These are phyloP conservation scores for Houttuynia cordata DNA, from an alignment of 164 flowering plant species.

Conservation along the genomic window DNA sequence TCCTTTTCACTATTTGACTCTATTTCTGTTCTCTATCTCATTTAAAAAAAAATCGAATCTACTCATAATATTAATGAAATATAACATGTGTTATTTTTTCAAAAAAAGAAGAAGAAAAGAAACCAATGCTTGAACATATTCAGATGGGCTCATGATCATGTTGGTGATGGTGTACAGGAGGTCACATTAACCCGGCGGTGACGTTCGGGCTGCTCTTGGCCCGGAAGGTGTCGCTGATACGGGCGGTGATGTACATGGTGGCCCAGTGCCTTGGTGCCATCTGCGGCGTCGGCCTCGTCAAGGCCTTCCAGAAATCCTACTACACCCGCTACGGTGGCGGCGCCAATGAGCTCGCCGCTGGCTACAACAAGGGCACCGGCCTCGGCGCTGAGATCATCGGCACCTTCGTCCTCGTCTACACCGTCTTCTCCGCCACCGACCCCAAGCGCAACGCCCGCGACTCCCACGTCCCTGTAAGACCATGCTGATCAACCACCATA, in stretches of 20 bases:
- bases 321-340: conserved; percentile 59
- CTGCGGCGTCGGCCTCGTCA: conserved; percentile 77
- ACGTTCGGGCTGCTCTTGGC: conserved; percentile 79
- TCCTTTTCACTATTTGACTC: not conserved
- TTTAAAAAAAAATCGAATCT: not conserved
- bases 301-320: conserved; percentile 58
- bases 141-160: not conserved
- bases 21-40: not conserved
- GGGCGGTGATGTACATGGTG: conserved; percentile 70
- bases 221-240: conserved; percentile 61
- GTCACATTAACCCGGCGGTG: conserved; percentile 91
- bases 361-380: conserved; percentile 65
- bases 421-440: conserved; percentile 94
- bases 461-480: conserved; percentile 86
- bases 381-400: conserved; percentile 90
- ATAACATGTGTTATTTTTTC: not conserved
- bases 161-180: conserved; percentile 33
- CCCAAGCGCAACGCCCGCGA: conserved; percentile 87
- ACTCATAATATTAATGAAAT: not conserved
- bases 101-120: not conserved
- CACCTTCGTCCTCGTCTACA: conserved; percentile 92
- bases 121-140: not conserved
- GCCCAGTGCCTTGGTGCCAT: conserved; percentile 91
- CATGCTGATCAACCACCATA: not conserved
- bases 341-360: conserved; percentile 44